phyloP scores from a whole-genome alignment of 768 basidiomycete species.

The Pholiota conissans region DNA sequence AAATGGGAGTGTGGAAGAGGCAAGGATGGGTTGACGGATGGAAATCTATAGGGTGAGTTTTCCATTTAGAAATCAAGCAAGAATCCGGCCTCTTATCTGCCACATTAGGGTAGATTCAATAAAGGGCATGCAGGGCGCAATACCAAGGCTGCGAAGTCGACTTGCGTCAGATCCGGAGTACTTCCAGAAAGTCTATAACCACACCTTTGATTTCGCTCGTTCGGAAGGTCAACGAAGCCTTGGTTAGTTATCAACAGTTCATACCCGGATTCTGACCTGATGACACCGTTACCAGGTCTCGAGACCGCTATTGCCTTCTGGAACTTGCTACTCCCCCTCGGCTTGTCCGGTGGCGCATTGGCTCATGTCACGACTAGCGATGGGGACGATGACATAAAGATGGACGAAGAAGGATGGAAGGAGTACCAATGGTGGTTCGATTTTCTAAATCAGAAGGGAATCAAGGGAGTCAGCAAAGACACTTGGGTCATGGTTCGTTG shows the following conservation, averaged over 20 bases:
- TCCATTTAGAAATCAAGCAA: neutral
- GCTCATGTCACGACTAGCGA: conserved; percentile 41
- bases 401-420: conserved; percentile 58
- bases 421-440: conserved; percentile 77
- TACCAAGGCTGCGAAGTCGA: conserved; percentile 55
- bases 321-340: conserved; percentile 74
- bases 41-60: conserved; percentile 65
- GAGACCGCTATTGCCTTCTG: conserved; percentile 80
- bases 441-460: conserved; percentile 64
- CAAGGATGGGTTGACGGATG: conserved; percentile 82
- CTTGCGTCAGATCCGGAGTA: conserved; percentile 66
- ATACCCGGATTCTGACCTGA: neutral
- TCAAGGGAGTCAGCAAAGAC: conserved; percentile 84
- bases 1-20: conserved; percentile 69
- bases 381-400: conserved; percentile 49
- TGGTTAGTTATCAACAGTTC: conserved; percentile 40
- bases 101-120: conserved; percentile 62
- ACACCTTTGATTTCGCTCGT: conserved; percentile 80
- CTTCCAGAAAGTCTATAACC: conserved; percentile 77
- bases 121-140: conserved; percentile 53
- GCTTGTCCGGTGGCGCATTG: conserved; percentile 66
- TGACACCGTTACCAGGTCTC: conserved; percentile 37
- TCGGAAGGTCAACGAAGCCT: conserved; percentile 78
- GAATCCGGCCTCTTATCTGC: neutral
- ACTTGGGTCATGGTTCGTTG: conserved; percentile 81